Evolutionary conservation across 257 asterid genomes (phyloP).

Genomic region (Galeopsis tetrahit): DNA sequence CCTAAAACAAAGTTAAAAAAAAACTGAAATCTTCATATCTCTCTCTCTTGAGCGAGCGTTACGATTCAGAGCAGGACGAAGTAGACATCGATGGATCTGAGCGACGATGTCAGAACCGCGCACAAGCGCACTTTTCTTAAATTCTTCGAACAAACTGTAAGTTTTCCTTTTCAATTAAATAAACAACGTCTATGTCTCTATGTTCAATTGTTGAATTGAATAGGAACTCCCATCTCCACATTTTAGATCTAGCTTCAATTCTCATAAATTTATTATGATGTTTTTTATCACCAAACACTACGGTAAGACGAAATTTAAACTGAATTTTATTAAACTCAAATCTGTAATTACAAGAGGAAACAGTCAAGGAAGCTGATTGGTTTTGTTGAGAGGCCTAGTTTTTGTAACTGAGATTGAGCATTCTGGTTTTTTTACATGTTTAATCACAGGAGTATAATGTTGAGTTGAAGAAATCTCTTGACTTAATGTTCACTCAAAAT

Average conservation of each 20-base stretch:
- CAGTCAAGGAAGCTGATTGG: too few species aligned
- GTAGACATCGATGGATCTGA: slow-evolving; percentile 68
- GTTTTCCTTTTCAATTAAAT: slow-evolving; percentile 3
- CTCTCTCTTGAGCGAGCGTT: neutral
- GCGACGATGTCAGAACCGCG: slow-evolving; percentile 79
- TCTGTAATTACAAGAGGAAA: too few species aligned
- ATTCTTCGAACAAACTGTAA: slow-evolving; percentile 84
- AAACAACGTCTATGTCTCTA: too few species aligned
- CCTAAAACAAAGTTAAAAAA: neutral
- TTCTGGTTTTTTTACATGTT: slow-evolving; percentile 11
- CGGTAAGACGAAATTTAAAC: neutral
- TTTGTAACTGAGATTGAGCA: neutral
- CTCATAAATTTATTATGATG: too few species aligned
- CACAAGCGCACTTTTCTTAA: slow-evolving; percentile 86
- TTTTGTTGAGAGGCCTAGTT: neutral
- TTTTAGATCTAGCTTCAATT: too few species aligned
- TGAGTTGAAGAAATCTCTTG: slow-evolving; percentile 64
- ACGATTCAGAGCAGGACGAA: slow-evolving; percentile 13
- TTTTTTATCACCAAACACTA: neutral
- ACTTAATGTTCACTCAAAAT: slow-evolving; percentile 61
- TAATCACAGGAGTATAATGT: slow-evolving; percentile 59
- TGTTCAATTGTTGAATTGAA: too few species aligned
- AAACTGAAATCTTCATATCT: neutral
- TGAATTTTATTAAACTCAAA: too few species aligned
- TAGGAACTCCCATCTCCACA: too few species aligned